Conservation (phyloP, 1,284 basidiomycete genomes). For the Coniophora puteana region DNA sequence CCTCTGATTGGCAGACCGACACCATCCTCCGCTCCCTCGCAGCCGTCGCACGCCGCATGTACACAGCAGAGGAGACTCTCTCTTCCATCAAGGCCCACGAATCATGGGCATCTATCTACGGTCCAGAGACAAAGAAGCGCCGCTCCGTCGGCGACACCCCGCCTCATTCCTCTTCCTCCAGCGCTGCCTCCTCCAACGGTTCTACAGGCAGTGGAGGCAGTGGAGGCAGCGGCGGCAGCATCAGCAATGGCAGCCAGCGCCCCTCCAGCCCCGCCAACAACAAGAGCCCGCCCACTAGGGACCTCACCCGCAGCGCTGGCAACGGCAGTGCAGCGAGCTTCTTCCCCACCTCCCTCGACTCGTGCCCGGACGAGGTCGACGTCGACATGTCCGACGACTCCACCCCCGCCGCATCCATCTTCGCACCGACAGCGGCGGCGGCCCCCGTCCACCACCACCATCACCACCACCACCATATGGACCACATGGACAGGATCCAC, state of each 20-base stretch:
- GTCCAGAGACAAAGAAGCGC: conserved; percentile 47
- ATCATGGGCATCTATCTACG: conserved; percentile 28
- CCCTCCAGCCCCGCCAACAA: too few species aligned
- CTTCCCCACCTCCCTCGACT: conserved; percentile 19
- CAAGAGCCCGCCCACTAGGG: not conserved
- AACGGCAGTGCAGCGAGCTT: conserved; percentile 11
- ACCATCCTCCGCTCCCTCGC: conserved; percentile 54
- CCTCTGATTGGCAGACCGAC: conserved; percentile 61
- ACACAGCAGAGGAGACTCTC: conserved; percentile 52
- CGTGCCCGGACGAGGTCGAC: conserved; percentile 14
- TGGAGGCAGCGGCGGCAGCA: too few species aligned
- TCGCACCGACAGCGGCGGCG: not conserved
- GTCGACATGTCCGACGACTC: conserved; percentile 27
- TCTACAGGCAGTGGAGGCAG: too few species aligned
- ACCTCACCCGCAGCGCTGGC: conserved; percentile 7
- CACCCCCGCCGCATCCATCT: not conserved
- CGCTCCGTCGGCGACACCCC: conserved; percentile 43
- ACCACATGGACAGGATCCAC: too few species aligned
- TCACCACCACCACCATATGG: too few species aligned
- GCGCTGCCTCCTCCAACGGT: conserved; percentile 9
- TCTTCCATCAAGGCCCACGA: conserved; percentile 35
- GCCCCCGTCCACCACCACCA: too few species aligned
- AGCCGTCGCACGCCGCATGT: conserved; percentile 55
- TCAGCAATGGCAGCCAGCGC: too few species aligned
- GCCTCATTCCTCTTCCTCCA: conserved; percentile 19